Evolutionary conservation across 805 yeast genomes (phyloP), one percentile per base, ranked within the genome.

Genomic region (Starmera caribaea): DNA sequence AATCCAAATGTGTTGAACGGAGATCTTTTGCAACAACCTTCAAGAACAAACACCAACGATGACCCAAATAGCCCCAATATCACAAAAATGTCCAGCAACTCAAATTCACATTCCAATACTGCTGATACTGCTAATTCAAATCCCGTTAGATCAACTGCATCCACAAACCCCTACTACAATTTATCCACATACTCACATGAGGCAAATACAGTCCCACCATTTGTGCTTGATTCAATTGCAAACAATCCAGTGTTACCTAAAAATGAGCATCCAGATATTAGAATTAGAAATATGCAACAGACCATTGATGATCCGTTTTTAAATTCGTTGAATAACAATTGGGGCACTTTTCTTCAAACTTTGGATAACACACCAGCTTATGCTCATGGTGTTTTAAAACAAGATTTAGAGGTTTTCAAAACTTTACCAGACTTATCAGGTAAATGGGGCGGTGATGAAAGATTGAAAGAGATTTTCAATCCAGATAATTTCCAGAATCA

Each of bases 401-500:
- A 39, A 12, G 58, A 55, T 34, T 12, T 16, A 10, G 54, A 53
- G 27, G 53, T 52, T 4, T 38, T 49, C 16, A 55, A 53, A 15
- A 44, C 48, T 41, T 60, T 62, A 28, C 61, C 65, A 4, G 71
- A 69, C 40, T 56, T 77, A 38, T 65, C 70, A 34, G 69, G 71
- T 1, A 61, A 68, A 16, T 84, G 92, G 92, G 79, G 79, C 30
- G 94, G 94, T 32, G 85, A 72, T 41, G 73, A 73, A 41, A 59
- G 88, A 43, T 62, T 84, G 44, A 69, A 71, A 40, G 64, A 61
- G 35, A 73, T 78, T 26, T 70, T 79, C 45, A 54, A 54, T 41
- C 58, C 61, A 29, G 68, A 33, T 14, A 34, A 28, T 12, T 30
- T 26, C 4, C 24, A 21, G 24, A 21, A 7, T 21, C 24, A 4